Evolutionary conservation across 345 rosid species (phyloP), one percentile per base, ranked within the genome.

Genomic region (Dimocarpus longan): DNA sequence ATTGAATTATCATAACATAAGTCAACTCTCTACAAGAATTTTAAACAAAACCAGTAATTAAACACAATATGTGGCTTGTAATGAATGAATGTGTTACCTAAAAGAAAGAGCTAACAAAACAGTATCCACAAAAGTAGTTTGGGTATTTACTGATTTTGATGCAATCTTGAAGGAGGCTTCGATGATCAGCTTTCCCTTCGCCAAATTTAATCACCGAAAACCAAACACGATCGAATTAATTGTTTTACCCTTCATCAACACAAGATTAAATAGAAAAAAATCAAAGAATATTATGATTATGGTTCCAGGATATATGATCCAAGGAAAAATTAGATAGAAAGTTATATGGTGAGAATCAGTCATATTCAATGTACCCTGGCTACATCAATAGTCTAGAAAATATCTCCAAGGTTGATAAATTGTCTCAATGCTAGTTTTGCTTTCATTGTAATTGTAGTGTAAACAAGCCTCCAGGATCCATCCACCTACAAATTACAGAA

Each of bases 381-480:
- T 1, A 32, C 37, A 32, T 32, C 37, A 32, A 32, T 32, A 3
- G 37, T 32, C 37, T 2, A 3, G 37, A 32, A 32, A 32, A 32
- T 32, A 32, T 32, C 37, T 32, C 37, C 37, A 32, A 32, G 37
- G 37, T 32, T 81, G 83, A 95, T 91, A 79, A 95, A 92, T 83
- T 87, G 90, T 75, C 98, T 88, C 83, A 95, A 84, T 68, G 95
- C 98, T 54, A 93, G 84, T 82, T 93, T 93, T 32, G 98, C 93
- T 84, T 97, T 79, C 71, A 95, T 89, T 28, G 94, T 90, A 54
- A 95, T 91, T 42, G 97, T 92, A 42, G 93, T 92, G 80, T 90
- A 92, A 54, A 93, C 79, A 5, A 95, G 92, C 68, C 83, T 92
- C 98, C 98, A 93, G 69, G 90, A 83, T 54, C 99, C 99, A 75